Base-by-base conservation (phyloP, 352 stramenopile species). In the Phytopythium montanum region DNA sequence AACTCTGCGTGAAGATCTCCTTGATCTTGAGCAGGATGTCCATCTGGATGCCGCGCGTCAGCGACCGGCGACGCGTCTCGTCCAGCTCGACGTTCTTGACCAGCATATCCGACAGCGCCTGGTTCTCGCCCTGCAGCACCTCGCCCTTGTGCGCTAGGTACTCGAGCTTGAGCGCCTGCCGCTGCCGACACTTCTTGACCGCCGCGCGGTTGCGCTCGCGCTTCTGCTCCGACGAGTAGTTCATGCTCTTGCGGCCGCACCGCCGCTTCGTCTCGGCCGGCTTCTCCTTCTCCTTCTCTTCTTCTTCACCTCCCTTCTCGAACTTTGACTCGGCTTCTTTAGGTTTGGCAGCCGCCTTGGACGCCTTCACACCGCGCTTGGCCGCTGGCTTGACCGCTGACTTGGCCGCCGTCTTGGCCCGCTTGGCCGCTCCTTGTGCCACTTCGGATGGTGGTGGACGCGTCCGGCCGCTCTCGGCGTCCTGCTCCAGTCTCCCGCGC, bases 1-100 rank as follows among this genome's bases (percentile, higher is more conserved):
- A 60, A 59, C 78, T 90, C 66, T 93, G 84, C 51, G 78, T 93
- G 64, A 93, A 93, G 60, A 93, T 90, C 70, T 93, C 84, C 60
- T 93, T 91, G 66, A 93, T 91, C 69, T 93, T 93, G 59, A 93
- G 71, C 60, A 93, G 34, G 38, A 93, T 93, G 54, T 93, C 84
- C 79, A 93, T 93, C 65, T 93, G 84, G 65, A 93, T 93, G 52
- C 84, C 84, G 21, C 84, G 79, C 48, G 78, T 91, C 50, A 93
- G 71, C 44, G 74, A 87, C 41, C 68, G 61, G 25, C 81, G 81
- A 62, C 85, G 76, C 39, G 76, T 70, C 5, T 79, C 70, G 2
- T 79, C 69, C 21, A 93, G 59, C 42, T 85, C 76, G 5, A 83
- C 73, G 52, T 88, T 89, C 50, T 88, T 84, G 41, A 87, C 70